A percentile compares a stretch with the other conserved stretches of the same genome.
These are phyloP conservation scores for Clonostachys rosea DNA, from an alignment of 2,329 filamentous ascomycete species.

Conservation along the genomic window DNA sequence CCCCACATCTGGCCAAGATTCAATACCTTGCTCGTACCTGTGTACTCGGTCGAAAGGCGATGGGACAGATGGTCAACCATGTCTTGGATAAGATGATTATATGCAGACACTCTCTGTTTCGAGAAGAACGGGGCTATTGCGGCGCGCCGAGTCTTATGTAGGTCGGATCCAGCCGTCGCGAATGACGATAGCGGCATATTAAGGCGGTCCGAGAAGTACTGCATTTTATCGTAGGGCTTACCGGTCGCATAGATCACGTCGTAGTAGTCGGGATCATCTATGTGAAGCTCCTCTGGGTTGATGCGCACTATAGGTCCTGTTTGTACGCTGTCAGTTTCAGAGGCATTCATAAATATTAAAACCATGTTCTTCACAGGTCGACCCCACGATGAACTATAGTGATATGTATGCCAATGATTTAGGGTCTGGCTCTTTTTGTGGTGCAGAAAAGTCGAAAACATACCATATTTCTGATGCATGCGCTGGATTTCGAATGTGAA, in stretches of 20 bases:
- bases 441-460: not conserved
- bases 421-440: not conserved
- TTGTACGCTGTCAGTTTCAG: not conserved
- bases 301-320: constrained; percentile 4
- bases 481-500: constrained; percentile 2
- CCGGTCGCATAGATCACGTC: constrained; percentile 11
- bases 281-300: constrained; percentile 12
- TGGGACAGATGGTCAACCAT: too few relatives aligned
- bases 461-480: constrained; percentile 3
- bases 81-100: too few relatives aligned
- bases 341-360: not conserved
- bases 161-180: constrained; percentile 9
- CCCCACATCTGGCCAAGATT: too few relatives aligned
- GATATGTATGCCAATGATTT: too few relatives aligned
- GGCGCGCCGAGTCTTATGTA: constrained; percentile 8
- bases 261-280: constrained; percentile 17
- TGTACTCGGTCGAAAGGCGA: too few relatives aligned
- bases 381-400: too few relatives aligned
- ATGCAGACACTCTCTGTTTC: not conserved
- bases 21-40: too few relatives aligned
- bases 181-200: constrained; percentile 1
- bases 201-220: not conserved
- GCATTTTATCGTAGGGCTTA: constrained; percentile 1
- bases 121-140: constrained; percentile 11
- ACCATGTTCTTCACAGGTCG: too few relatives aligned